Evolutionary conservation across 2,329 filamentous ascomycete genomes (phyloP).

Genomic region (Sclerotinia trifoliorum): DNA sequence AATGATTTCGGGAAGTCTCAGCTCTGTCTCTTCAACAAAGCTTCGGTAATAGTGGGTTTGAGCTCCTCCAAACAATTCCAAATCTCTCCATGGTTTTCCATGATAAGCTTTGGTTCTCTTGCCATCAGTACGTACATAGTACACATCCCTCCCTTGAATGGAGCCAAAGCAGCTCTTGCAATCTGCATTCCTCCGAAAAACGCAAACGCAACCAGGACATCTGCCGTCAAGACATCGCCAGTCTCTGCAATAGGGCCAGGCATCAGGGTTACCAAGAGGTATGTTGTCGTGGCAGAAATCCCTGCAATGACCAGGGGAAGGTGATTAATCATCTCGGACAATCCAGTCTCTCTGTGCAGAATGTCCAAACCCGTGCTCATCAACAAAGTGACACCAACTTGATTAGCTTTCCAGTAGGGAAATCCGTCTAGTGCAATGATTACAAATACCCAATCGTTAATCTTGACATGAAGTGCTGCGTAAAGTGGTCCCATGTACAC

Average conservation of each 20-base stretch:
- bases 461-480: background rate
- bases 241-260: background rate
- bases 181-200: slow-evolving; percentile 14
- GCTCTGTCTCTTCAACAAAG: background rate
- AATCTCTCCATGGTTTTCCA: slow-evolving; percentile 3
- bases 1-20: background rate
- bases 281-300: background rate
- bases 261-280: background rate
- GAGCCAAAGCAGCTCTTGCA: slow-evolving; percentile 7
- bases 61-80: slow-evolving; percentile 17
- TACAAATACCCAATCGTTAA: background rate
- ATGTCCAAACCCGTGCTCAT: background rate
- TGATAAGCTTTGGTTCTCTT: background rate
- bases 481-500: background rate
- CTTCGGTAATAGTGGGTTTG: background rate
- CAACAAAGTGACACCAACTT: background rate
- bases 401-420: background rate
- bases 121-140: slow-evolving; percentile 13
- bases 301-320: background rate
- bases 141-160: slow-evolving; percentile 15
- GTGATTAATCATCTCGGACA: background rate
- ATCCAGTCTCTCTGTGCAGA: background rate
- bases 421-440: background rate
- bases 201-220: background rate
- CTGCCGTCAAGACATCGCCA: background rate